Base-by-base conservation (phyloP, 192 early-diverging fungal genomes). In the Chytriomyces hyalinus region DNA sequence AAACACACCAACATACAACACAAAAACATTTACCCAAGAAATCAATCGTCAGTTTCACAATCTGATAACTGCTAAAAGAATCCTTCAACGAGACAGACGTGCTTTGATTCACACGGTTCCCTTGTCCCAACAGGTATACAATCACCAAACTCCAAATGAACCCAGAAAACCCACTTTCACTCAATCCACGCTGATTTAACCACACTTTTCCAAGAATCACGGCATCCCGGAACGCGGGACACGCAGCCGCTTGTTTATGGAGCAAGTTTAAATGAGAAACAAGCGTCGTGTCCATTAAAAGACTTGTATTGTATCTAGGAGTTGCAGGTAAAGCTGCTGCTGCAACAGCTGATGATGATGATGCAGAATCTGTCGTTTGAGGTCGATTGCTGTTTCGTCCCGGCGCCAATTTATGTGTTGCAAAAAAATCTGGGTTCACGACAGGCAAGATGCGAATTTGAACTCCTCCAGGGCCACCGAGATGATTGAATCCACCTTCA, bases 131-230 rank as follows among this genome's bases (percentile, higher is more conserved):
- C 60, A 99, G 84, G 78, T 93, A 96, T 0, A 86, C 93, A 85
- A 97, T 90, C n/a, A 96, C 64, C 94, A 97, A 93, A 49, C 90
- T 85, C 48, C 93, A 91, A 49, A 94, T 70, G 81, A 97, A 99
- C 36, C 91, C 94, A 70, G 78, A 91, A 50, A 96, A 86, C 4
- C 86, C 85, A 51, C 67, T 78, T 20, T 79, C 80, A 36, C 61
- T 67, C 0, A 85, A 71, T 13, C 85, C 87, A 73, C 94, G 90
- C 86, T 98, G 96, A 43, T 83, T 82, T 0, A 93, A 80, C 96
- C 96, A 99, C 9, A 95, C 87, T 79, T 93, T 95, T 65, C 89
- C 89, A 51, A 99, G 78, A 43, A 92, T 77, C 15, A 90, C 89
- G 0, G 94, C 94, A 48, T 95, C 92, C n/a, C 84, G 83, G 77